Evolutionary conservation across 352 stramenopile species (phyloP).

Genomic region (Globisporangium cederbergense): DNA sequence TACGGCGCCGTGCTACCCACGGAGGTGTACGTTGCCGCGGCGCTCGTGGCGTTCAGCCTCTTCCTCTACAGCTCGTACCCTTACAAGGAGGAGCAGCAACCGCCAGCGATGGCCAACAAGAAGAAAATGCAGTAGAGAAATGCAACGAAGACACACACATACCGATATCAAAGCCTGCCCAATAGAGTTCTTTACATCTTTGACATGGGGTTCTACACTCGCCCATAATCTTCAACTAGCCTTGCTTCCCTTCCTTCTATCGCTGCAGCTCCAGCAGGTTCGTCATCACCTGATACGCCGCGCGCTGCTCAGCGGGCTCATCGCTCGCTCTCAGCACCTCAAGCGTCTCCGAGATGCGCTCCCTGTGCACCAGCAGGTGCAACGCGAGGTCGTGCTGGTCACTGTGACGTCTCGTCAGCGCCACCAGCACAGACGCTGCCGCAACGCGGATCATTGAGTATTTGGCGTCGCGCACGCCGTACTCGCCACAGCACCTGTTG

Average conservation of each 20-base stretch:
- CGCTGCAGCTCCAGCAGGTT: slow-evolving; percentile 31
- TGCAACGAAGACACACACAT: background rate
- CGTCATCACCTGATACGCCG: slow-evolving; percentile 45
- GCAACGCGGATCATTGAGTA: slow-evolving; percentile 72
- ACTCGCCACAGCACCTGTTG: slow-evolving; percentile 40
- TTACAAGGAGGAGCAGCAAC: slow-evolving; percentile 25
- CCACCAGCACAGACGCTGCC: slow-evolving; percentile 40
- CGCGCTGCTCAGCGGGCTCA: slow-evolving; percentile 60
- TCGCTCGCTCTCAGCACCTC: slow-evolving; percentile 46
- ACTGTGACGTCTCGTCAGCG: slow-evolving; percentile 34
- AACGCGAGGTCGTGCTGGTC: slow-evolving; percentile 33
- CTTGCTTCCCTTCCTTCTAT: background rate
- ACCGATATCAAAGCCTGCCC: background rate
- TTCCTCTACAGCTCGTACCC: slow-evolving; percentile 73
- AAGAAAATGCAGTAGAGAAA: slow-evolving; percentile 10
- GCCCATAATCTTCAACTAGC: background rate
- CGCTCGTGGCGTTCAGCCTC: slow-evolving; percentile 64
- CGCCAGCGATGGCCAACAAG: background rate
- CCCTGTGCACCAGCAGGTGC: slow-evolving; percentile 44
- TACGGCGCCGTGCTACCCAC: slow-evolving; percentile 57
- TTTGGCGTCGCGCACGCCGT: slow-evolving; percentile 62
- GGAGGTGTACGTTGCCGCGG: slow-evolving; percentile 68
- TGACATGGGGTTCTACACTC: background rate
- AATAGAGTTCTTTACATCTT: background rate
- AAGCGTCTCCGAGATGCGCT: slow-evolving; percentile 37